Base-by-base conservation (phyloP, 2,329 filamentous ascomycete species). In the Thielaviopsis populi region DNA sequence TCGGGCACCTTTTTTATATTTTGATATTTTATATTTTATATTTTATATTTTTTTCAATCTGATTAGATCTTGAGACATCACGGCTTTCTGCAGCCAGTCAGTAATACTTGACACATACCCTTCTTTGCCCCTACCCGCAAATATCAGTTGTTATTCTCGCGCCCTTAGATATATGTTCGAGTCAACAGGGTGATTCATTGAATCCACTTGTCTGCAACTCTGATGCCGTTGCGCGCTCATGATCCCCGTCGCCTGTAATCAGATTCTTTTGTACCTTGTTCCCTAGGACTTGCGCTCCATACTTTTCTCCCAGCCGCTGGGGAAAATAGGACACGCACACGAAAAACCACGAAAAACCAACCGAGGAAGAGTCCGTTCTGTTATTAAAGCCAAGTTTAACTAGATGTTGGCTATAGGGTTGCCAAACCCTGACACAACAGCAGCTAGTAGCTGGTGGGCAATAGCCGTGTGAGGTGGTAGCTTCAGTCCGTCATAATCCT, bases 391-490 rank as follows among this genome's bases (percentile, higher is more conserved):
- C n/a, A 22, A 22, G 8, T 19, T 40, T 11, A 46, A 4, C 54
- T 66, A 66, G 24, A 63, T 63, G 50, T 50, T 63, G 7, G 54
- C 62, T 33, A 41, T 54, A 41, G 56, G 54, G n/a, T 50, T 56
- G 13, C 63, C 67, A 62, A 65, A 94, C 0, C 90, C 90, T 61
- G 85, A 83, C 0, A 86, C 82, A 15, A 96, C 90, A 0, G 91
- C 89, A 62, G 78, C 80, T 69, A 99, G 84, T 71, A 97, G 75
- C 72, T 91, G 88, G 73, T 97, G 88, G 17, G 94, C 94, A 79
- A 99, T 97, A 1, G 94, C 92, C 42, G 91, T 95, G 65, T 80
- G 77, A 1, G 91, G 90, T 56, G 94, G 94, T 71, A 99, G 74
- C 64, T 89, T 82, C 76, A 99, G 73, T 2, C 80, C 83, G 0